Evolutionary conservation across 202 grass and related monocot genomes (phyloP).

Genomic region (Saccharum hybrid): DNA sequence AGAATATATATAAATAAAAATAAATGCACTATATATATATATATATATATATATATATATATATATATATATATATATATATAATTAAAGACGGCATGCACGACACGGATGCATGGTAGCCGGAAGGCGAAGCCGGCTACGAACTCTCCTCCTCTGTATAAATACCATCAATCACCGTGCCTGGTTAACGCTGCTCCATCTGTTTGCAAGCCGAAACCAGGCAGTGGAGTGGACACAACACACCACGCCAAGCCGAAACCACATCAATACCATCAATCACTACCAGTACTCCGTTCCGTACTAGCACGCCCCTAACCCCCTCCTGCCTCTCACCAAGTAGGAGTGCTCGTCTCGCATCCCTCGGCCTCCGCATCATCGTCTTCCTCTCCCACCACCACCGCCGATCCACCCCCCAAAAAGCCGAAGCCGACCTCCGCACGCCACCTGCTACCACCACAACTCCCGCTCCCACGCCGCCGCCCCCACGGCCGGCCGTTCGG

Average conservation of each 20-base stretch:
- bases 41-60: no score
- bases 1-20: neutral
- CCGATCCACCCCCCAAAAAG: neutral
- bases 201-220: conserved; percentile 22
- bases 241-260: neutral
- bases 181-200: neutral
- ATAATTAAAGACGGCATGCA: neutral
- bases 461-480: neutral
- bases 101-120: neutral
- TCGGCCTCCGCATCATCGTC: conserved; percentile 9
- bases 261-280: no score
- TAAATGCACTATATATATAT: neutral
- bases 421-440: conserved; percentile 7
- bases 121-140: conserved; percentile 7
- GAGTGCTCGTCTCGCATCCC: neutral
- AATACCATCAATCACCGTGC: neutral
- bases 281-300: neutral
- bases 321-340: neutral
- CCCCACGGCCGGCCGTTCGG: conserved; percentile 11
- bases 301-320: neutral
- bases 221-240: neutral
- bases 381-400: conserved; percentile 34
- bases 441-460: conserved; percentile 35
- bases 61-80: no score
- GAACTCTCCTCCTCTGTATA: conserved; percentile 38